Conservation (phyloP, 2,329 filamentous ascomycete species). For the Epichloe gansuensis region DNA sequence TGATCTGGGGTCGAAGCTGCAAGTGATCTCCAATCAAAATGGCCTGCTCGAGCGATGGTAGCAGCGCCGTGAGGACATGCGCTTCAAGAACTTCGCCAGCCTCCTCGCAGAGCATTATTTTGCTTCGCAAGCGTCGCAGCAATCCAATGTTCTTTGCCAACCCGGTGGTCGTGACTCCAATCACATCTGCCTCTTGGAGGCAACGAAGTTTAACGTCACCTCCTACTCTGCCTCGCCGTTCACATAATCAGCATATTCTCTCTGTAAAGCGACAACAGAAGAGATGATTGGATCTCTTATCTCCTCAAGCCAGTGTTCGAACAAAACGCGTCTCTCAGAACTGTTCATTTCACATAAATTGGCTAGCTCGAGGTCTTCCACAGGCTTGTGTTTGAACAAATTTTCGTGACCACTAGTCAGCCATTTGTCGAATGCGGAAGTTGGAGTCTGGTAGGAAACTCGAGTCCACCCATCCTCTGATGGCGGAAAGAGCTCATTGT, state of each 20-base stretch:
- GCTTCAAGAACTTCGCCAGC: conserved; percentile 57
- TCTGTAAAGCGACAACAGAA: not conserved
- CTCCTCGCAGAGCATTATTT: conserved; percentile 55
- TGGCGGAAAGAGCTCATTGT: not conserved
- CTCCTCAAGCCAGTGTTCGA: not conserved
- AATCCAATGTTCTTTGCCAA: conserved; percentile 38
- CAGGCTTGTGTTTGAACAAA: not conserved
- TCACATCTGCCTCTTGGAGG: conserved; percentile 30
- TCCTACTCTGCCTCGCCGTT: not conserved
- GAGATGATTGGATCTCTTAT: not conserved
- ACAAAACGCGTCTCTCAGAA: not conserved
- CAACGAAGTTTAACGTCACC: not conserved
- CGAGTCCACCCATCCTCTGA: not conserved
- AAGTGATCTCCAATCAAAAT: conserved; percentile 54
- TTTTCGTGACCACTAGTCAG: not conserved
- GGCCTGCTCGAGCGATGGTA: conserved; percentile 47
- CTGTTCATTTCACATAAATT: not conserved
- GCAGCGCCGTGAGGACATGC: conserved; percentile 45
- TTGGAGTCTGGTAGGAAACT: not conserved
- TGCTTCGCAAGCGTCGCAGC: conserved; percentile 35
- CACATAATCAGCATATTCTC: not conserved
- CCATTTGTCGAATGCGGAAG: not conserved
- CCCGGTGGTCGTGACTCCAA: conserved; percentile 49
- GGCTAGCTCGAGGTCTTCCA: not conserved
- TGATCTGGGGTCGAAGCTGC: conserved; percentile 47